These are phyloP conservation scores for Annulohypoxylon bovei DNA, from an alignment of 495 filamentous ascomycete genomes.

Conservation along the genomic window DNA sequence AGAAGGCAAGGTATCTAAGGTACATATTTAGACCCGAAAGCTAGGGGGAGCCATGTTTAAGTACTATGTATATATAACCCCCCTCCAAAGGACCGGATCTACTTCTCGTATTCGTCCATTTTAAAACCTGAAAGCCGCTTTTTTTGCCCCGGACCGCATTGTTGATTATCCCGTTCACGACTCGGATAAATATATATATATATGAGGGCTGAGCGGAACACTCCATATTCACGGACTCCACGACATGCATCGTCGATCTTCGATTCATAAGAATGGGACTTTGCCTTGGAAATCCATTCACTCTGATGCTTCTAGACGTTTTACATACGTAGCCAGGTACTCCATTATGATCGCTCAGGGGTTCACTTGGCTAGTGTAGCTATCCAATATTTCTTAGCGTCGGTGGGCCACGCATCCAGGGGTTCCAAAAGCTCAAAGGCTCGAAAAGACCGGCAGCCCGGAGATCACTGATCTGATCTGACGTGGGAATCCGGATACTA, in stretches of 20 bases:
- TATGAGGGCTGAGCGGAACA: conserved; percentile 5
- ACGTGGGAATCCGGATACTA: conserved; percentile 35
- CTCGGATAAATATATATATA: conserved; percentile 5
- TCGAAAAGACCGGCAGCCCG: conserved; percentile 33
- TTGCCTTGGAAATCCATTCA: conserved; percentile 16
- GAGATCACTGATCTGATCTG: conserved; percentile 45
- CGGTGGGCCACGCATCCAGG: conserved; percentile 26
- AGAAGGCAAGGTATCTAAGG: neutral
- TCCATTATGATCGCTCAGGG: conserved; percentile 29
- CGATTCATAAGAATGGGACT: conserved; percentile 14
- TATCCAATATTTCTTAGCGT: conserved; percentile 31
- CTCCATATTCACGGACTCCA: conserved; percentile 18
- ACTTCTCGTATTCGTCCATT: conserved; percentile 22
- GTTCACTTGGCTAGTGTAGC: conserved; percentile 19
- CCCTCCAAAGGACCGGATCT: neutral
- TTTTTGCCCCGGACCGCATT: conserved; percentile 15
- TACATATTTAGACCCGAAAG: neutral
- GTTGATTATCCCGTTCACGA: conserved; percentile 16
- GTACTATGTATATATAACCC: conserved; percentile 25
- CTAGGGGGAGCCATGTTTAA: conserved; percentile 11
- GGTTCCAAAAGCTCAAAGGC: conserved; percentile 18
- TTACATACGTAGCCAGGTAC: conserved; percentile 3
- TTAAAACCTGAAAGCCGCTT: conserved; percentile 23
- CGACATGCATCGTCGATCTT: conserved; percentile 32
- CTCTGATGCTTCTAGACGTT: conserved; percentile 20